Conservation (phyloP, 148 eudicot genomes). For the Vaccinium darrowii region DNA sequence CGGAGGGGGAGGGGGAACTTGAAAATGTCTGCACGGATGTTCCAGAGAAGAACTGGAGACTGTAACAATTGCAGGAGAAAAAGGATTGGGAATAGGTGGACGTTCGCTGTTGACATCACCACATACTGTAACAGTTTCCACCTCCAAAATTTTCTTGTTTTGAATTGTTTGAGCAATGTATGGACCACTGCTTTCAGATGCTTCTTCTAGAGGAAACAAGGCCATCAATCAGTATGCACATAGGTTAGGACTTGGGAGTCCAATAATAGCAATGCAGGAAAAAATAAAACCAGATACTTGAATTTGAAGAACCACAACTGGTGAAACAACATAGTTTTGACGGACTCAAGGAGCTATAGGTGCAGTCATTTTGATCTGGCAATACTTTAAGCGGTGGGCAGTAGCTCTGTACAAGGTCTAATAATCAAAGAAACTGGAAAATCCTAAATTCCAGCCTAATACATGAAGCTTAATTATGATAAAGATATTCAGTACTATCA, state of each 20-base stretch:
- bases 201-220: constrained; percentile 30
- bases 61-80: constrained; percentile 14
- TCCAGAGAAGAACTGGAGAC: constrained; percentile 20
- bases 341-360: background rate
- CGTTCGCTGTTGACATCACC: constrained; percentile 17
- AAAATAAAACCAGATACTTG: background rate
- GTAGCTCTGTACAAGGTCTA: background rate
- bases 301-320: constrained; percentile 4
- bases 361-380: background rate
- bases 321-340: background rate
- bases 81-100: constrained; percentile 20
- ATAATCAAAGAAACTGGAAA: background rate
- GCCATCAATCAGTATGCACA: constrained; percentile 17
- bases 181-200: constrained; percentile 34
- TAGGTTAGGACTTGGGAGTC: constrained; percentile 3
- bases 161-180: constrained; percentile 28
- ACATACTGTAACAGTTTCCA: constrained; percentile 25
- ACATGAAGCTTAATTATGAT: background rate
- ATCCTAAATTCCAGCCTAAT: background rate
- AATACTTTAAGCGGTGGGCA: background rate
- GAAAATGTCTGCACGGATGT: constrained; percentile 55
- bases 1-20: constrained; percentile 76
- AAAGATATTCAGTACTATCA: background rate
- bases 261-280: background rate
- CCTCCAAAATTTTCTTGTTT: constrained; percentile 10